These are phyloP conservation scores for Kuraishia cidri DNA, from an alignment of 805 yeast genomes.

Conservation along the genomic window DNA sequence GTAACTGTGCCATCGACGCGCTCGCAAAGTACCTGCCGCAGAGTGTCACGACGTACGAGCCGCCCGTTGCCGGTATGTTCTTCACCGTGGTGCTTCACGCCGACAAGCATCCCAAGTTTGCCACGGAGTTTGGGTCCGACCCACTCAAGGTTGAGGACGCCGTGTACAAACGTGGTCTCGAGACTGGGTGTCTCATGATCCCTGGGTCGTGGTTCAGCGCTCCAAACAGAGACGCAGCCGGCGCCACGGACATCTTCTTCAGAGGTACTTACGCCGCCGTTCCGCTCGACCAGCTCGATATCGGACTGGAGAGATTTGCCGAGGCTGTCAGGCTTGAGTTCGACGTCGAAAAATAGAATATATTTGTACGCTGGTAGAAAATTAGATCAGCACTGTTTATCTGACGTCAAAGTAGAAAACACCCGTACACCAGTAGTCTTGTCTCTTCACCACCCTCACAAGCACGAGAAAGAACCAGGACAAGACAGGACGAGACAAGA, in stretches of 20 bases:
- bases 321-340: slow-evolving; percentile 51
- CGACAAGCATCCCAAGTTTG: slow-evolving; percentile 69
- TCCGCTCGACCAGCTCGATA: slow-evolving; percentile 50
- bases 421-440: no score
- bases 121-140: slow-evolving; percentile 44
- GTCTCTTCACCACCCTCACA: no score
- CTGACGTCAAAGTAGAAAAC: no score
- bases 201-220: slow-evolving; percentile 80
- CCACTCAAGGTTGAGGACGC: slow-evolving; percentile 57
- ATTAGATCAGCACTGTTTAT: no score
- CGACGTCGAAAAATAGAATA: slow-evolving; percentile 19
- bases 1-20: slow-evolving; percentile 81
- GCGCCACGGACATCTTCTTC: slow-evolving; percentile 48
- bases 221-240: slow-evolving; percentile 35
- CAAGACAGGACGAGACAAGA: no score
- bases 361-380: no score
- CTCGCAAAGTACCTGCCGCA: slow-evolving; percentile 49
- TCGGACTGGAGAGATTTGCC: slow-evolving; percentile 63
- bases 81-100: slow-evolving; percentile 70
- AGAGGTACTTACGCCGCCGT: slow-evolving; percentile 90
- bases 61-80: slow-evolving; percentile 86
- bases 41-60: slow-evolving; percentile 28
- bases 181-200: slow-evolving; percentile 59
- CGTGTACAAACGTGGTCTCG: slow-evolving; percentile 51
- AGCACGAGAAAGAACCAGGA: no score